These are phyloP conservation scores for Yamadazyma atmosphaerica DNA, from an alignment of 1,139 yeast species.

Conservation along the genomic window DNA sequence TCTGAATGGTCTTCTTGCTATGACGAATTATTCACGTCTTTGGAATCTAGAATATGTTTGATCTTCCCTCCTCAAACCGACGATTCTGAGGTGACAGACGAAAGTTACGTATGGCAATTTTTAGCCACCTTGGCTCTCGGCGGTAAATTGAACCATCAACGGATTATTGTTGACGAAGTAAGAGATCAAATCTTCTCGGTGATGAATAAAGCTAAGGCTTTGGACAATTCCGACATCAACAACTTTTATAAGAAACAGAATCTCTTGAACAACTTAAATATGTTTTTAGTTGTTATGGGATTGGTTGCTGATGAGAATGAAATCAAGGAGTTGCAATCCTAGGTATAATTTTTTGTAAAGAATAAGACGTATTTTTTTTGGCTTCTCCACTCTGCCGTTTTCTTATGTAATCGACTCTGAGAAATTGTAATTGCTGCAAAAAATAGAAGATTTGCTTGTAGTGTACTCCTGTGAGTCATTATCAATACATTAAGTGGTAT, in stretches of 20 bases:
- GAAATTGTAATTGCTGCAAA: slow-evolving; percentile 1
- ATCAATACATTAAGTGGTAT: background rate
- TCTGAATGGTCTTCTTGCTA: slow-evolving; percentile 82
- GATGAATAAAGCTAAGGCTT: slow-evolving; percentile 76
- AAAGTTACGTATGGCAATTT: slow-evolving; percentile 90
- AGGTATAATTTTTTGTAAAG: slow-evolving; percentile 5
- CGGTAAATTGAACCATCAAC: slow-evolving; percentile 90
- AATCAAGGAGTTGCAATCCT: slow-evolving; percentile 47
- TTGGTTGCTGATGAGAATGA: slow-evolving; percentile 79
- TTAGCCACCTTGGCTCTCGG: slow-evolving; percentile 92
- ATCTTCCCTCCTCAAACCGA: slow-evolving; percentile 77
- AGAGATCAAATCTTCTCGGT: slow-evolving; percentile 92
- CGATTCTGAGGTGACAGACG: slow-evolving; percentile 39
- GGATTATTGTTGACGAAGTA: slow-evolving; percentile 92
- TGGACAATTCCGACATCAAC: slow-evolving; percentile 54
- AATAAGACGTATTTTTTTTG: slow-evolving; percentile 3
- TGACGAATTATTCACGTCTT: slow-evolving; percentile 74
- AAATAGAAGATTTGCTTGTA: background rate
- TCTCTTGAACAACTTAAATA: slow-evolving; percentile 77
- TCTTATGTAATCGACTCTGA: too few species aligned
- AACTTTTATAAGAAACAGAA: slow-evolving; percentile 59
- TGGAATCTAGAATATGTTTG: slow-evolving; percentile 75
- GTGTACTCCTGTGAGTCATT: too few species aligned
- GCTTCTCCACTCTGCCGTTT: background rate
- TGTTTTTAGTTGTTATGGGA: slow-evolving; percentile 96